phyloP scores from a whole-genome alignment of 2,329 filamentous ascomycete genomes.

The Apiospora sp. region DNA sequence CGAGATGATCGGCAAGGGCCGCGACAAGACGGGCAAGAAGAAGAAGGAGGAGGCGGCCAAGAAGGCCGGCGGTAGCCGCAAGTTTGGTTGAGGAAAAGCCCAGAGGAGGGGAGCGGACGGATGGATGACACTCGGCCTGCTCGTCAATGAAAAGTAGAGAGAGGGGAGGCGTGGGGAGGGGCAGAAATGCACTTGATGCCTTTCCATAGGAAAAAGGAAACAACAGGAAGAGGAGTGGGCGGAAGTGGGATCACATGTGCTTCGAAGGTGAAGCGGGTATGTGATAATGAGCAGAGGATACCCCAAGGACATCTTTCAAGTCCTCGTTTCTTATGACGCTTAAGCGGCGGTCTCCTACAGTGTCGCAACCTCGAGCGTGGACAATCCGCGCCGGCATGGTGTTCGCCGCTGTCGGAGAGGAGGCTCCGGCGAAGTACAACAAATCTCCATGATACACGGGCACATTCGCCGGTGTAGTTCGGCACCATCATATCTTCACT shows the following conservation, averaged over 20 bases:
- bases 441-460: not conserved
- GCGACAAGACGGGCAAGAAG: slow-evolving; percentile 49
- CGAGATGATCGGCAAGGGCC: slow-evolving; percentile 63
- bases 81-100: slow-evolving; percentile 35
- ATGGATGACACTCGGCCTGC: not conserved
- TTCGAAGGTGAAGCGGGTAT: not conserved
- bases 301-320: not conserved
- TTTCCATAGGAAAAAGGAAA: not conserved
- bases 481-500: not conserved
- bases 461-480: not conserved
- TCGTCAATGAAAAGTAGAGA: not conserved
- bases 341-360: not conserved
- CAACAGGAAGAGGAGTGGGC: no score
- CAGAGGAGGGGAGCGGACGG: not conserved
- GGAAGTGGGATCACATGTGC: not conserved
- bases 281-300: not conserved
- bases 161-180: not conserved
- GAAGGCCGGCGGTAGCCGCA: slow-evolving; percentile 31
- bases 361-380: not conserved
- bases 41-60: slow-evolving; percentile 42
- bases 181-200: not conserved
- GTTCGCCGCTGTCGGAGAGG: not conserved
- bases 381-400: not conserved
- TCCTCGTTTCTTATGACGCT: not conserved
- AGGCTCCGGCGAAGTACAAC: not conserved